phyloP scores from a whole-genome alignment of 202 grass and related monocot species.

The Schoenoplectus triqueter region DNA sequence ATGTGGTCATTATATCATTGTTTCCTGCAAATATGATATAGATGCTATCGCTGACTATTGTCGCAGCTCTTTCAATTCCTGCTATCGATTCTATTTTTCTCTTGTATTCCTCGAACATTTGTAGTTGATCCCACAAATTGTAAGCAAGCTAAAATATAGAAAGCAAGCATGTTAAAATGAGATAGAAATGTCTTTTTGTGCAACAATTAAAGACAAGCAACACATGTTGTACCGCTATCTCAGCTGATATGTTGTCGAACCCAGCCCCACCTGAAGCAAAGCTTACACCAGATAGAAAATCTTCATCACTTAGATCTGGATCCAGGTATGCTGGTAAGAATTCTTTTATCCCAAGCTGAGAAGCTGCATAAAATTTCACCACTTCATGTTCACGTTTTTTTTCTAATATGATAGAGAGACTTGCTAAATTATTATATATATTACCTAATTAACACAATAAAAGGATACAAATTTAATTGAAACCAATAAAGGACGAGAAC shows the following conservation, averaged over 20 bases:
- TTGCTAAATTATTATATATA: background rate
- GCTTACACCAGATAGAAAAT: slow-evolving; percentile 67
- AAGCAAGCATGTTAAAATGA: slow-evolving; percentile 17
- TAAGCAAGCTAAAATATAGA: slow-evolving; percentile 30
- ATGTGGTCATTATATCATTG: slow-evolving; percentile 38
- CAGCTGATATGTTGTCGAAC: slow-evolving; percentile 68
- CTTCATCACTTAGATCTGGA: slow-evolving; percentile 49
- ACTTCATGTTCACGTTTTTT: slow-evolving; percentile 26
- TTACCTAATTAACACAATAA: background rate
- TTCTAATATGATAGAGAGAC: background rate
- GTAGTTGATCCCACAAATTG: slow-evolving; percentile 38
- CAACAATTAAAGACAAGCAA: background rate
- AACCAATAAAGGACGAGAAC: background rate
- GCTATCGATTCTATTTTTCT: slow-evolving; percentile 19
- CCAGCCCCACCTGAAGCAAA: slow-evolving; percentile 76
- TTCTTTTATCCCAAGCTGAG: slow-evolving; percentile 59
- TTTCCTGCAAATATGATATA: slow-evolving; percentile 33
- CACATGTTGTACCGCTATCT: slow-evolving; percentile 37
- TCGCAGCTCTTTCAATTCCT: slow-evolving; percentile 30
- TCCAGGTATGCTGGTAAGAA: slow-evolving; percentile 53
- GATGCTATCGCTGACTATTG: slow-evolving; percentile 35
- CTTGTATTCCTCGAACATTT: slow-evolving; percentile 42
- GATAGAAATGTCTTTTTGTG: background rate
- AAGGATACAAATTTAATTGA: background rate
- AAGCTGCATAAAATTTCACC: slow-evolving; percentile 44